phyloP scores from a whole-genome alignment of 495 filamentous ascomycete genomes.

The Daldinia childiae region DNA sequence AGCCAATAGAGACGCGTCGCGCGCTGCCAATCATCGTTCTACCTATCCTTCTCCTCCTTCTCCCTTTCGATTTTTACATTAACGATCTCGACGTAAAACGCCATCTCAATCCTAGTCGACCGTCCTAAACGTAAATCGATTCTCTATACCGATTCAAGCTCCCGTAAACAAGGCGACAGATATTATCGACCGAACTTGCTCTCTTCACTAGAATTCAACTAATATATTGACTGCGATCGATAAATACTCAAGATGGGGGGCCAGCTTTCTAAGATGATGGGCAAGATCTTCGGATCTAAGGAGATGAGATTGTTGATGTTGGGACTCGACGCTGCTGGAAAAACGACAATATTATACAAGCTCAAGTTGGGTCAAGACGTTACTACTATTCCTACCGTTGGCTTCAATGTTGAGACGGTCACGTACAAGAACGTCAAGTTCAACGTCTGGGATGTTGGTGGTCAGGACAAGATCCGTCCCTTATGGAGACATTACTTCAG shows the following conservation, averaged over 20 bases:
- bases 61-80: conserved; percentile 8
- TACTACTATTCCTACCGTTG: conserved; percentile 98
- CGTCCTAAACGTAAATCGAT: neutral
- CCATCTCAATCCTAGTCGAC: neutral
- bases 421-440: conserved; percentile 99
- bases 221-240: neutral
- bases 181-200: neutral
- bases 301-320: conserved; percentile 99
- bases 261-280: conserved; percentile 86
- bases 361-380: conserved; percentile 97
- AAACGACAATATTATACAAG: conserved; percentile 99
- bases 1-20: conserved; percentile 28
- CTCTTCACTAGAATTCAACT: neutral
- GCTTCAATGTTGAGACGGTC: conserved; percentile 99
- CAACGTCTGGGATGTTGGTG: conserved; percentile 99
- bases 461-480: conserved; percentile 98
- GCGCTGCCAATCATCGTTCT: conserved; percentile 18
- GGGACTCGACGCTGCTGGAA: conserved; percentile 95
- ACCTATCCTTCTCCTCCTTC: neutral
- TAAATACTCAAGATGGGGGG: conserved; percentile 70
- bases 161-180: neutral
- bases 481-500: conserved; percentile 99
- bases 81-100: conserved; percentile 21
- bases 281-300: conserved; percentile 98
- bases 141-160: neutral